phyloP scores from a whole-genome alignment of 148 eudicot genomes.

The Persicaria tinctoria region DNA sequence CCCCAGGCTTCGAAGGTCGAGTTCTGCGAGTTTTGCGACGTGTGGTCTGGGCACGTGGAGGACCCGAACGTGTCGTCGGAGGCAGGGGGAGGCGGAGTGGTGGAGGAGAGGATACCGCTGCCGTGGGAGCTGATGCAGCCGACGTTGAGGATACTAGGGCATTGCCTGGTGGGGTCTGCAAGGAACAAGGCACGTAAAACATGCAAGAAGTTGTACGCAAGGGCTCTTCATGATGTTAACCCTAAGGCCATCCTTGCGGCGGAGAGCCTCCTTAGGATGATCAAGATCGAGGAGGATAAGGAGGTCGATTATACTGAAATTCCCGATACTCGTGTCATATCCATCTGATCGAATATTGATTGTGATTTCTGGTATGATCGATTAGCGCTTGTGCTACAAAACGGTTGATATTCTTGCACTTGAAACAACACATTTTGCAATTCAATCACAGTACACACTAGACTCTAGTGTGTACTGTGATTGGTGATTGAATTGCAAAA shows the following conservation, averaged over 20 bases:
- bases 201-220: conserved; percentile 49
- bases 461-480: too few species aligned
- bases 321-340: conserved; percentile 26
- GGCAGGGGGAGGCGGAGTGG: not conserved
- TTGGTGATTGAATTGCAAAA: too few species aligned
- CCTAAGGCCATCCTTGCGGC: conserved; percentile 72
- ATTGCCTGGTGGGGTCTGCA: conserved; percentile 49
- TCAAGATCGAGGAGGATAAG: conserved; percentile 25
- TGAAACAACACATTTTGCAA: too few species aligned
- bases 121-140: conserved; percentile 91
- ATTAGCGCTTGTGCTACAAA: too few species aligned
- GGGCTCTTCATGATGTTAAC: conserved; percentile 66
- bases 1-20: conserved; percentile 59
- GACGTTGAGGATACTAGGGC: conserved; percentile 64
- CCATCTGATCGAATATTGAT: conserved; percentile 7
- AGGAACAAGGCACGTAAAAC: conserved; percentile 42
- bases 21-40: conserved; percentile 53
- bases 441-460: too few species aligned
- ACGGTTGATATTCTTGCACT: too few species aligned
- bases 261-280: conserved; percentile 56
- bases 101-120: conserved; percentile 33
- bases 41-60: conserved; percentile 42
- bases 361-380: too few species aligned
- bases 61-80: conserved; percentile 5
- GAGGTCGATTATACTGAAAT: conserved; percentile 60